Evolutionary conservation across 2,329 filamentous ascomycete genomes (phyloP).

Genomic region (Colletotrichum chrysophilum): DNA sequence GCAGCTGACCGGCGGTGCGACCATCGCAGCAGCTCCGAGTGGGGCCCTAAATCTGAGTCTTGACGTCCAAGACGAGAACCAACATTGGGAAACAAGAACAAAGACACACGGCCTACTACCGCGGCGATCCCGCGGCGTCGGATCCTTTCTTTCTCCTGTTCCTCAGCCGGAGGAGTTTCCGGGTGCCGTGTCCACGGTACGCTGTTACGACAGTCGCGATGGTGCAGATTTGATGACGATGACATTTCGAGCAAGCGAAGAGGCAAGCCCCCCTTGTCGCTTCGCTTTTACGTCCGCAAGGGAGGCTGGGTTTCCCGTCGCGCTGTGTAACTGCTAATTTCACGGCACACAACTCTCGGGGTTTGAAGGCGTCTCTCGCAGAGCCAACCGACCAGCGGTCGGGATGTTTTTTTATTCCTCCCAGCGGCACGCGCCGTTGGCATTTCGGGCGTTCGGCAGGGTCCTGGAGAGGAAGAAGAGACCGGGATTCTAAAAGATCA

Average conservation of each 20-base stretch:
- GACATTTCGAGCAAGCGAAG: conserved; percentile 1
- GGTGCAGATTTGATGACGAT: conserved; percentile 13
- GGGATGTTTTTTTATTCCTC: not conserved
- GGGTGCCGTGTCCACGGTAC: not conserved
- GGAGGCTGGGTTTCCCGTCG: not conserved
- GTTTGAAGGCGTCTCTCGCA: not conserved
- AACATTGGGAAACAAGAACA: not conserved
- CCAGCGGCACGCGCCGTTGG: not conserved
- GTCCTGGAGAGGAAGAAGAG: not conserved
- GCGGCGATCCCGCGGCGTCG: not conserved
- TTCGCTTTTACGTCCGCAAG: conserved; percentile 1
- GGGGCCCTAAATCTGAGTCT: not conserved
- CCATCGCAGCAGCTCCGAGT: not conserved
- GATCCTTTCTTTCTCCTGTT: not conserved
- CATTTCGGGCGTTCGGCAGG: not conserved
- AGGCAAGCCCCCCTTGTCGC: not conserved
- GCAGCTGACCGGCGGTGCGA: not conserved
- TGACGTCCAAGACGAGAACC: conserved; percentile 9
- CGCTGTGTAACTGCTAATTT: not conserved
- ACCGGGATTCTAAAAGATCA: not conserved
- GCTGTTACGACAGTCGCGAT: not conserved
- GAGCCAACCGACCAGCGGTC: not conserved
- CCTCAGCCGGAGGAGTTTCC: not conserved
- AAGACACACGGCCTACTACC: not conserved
- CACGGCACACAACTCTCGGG: not conserved